Evolutionary conservation across 345 rosid species (phyloP).

Genomic region (Eucalyptus camaldulensis): DNA sequence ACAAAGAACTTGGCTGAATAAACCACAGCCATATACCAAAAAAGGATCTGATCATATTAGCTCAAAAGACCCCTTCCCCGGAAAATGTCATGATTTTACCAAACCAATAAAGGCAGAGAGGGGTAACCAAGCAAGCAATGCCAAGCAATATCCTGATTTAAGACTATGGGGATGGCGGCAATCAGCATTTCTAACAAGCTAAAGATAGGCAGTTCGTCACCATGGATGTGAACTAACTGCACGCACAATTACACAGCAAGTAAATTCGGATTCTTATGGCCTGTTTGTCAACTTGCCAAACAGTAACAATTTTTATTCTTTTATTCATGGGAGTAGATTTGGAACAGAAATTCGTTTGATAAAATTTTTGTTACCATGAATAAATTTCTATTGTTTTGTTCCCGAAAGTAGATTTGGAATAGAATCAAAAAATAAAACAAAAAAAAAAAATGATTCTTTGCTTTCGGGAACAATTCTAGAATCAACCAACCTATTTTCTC

Average conservation of each 20-base stretch:
- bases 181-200: not conserved
- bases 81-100: too few species aligned
- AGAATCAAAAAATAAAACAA: too few species aligned
- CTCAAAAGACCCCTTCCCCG: not conserved
- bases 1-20: not conserved
- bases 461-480: too few species aligned
- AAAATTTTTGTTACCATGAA: too few species aligned
- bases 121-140: not conserved
- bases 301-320: too few species aligned
- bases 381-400: too few species aligned
- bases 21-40: not conserved
- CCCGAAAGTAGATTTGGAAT: too few species aligned
- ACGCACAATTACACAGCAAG: not conserved
- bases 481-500: too few species aligned
- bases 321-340: too few species aligned
- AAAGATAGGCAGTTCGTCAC: not conserved
- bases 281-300: too few species aligned
- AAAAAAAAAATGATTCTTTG: too few species aligned
- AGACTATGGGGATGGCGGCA: not conserved
- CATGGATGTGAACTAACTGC: not conserved
- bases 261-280: not conserved
- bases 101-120: not conserved
- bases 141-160: not conserved
- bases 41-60: not conserved
- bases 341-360: too few species aligned